phyloP scores from a whole-genome alignment of 176 grass and related monocot genomes.

The Oryza glumipatula region DNA sequence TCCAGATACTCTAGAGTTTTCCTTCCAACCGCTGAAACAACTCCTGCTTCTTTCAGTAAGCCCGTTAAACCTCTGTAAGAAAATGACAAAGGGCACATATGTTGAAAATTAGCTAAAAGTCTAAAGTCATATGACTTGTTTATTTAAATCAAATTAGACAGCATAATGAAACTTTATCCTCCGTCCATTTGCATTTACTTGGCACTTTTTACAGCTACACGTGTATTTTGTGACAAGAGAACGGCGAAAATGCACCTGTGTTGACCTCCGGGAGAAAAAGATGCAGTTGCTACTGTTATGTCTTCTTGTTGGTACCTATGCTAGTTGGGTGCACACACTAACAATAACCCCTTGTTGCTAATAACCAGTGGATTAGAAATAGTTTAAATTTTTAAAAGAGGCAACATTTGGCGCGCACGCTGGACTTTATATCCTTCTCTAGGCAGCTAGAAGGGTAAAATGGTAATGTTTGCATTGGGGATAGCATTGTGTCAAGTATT shows the following conservation, averaged over 20 bases:
- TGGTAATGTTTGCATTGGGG: neutral
- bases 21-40: constrained; percentile 63
- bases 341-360: neutral
- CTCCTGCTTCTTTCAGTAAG: constrained; percentile 63
- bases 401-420: neutral
- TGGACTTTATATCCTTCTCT: neutral
- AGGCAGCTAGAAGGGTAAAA: neutral
- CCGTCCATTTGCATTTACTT: neutral
- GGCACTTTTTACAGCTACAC: neutral
- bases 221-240: neutral
- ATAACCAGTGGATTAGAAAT: neutral
- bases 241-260: neutral
- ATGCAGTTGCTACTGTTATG: neutral
- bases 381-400: neutral
- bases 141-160: constrained; percentile 12
- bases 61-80: constrained; percentile 56
- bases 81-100: neutral
- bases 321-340: neutral
- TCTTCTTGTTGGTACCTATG: neutral
- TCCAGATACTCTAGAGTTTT: constrained; percentile 40
- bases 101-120: neutral
- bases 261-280: neutral
- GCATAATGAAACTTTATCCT: neutral
- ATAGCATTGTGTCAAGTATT: neutral
- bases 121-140: neutral